Percentiles rank a stretch among this genome's conserved stretches.
Evolutionary conservation across 1,284 basidiomycete species (phyloP).

Genomic region (Prillingera fragicola): DNA sequence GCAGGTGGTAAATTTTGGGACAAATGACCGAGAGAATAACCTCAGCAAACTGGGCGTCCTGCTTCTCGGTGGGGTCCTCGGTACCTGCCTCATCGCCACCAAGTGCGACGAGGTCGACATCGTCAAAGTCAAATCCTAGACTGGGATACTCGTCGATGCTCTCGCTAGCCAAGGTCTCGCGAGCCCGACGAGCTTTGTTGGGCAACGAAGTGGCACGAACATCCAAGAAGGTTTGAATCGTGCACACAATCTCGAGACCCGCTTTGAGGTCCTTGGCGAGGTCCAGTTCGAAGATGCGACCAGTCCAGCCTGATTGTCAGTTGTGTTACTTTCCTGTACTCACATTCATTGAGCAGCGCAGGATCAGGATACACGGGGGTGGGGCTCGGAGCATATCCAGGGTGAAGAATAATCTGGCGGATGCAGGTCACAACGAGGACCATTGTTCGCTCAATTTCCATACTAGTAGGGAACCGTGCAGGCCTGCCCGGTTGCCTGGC

Average conservation of each 20-base stretch:
- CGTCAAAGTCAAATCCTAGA: conserved; percentile 43
- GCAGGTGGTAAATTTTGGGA: conserved; percentile 59
- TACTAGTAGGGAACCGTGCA: conserved; percentile 18
- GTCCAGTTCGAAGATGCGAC: conserved; percentile 56
- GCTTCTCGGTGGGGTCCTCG: conserved; percentile 25
- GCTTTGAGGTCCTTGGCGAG: conserved; percentile 53
- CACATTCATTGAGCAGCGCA: conserved; percentile 57
- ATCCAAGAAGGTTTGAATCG: conserved; percentile 63
- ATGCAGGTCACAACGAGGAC: conserved; percentile 60
- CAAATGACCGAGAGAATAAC: conserved; percentile 56
- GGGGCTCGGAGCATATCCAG: conserved; percentile 4
- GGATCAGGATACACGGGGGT: conserved; percentile 60
- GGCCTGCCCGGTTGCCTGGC: conserved; percentile 14
- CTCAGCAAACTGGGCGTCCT: conserved; percentile 48
- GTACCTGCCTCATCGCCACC: conserved; percentile 29
- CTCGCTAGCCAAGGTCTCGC: conserved; percentile 50
- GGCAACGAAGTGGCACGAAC: conserved; percentile 56
- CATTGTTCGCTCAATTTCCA: conserved; percentile 43
- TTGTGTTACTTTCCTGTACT: conserved; percentile 34
- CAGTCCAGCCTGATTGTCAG: conserved; percentile 57
- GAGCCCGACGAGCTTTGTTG: conserved; percentile 49
- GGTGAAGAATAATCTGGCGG: conserved; percentile 53
- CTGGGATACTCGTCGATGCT: conserved; percentile 62
- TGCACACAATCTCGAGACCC: conserved; percentile 56
- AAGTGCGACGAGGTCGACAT: conserved; percentile 26